These are phyloP conservation scores for Pseudomonodictys pantanalensis DNA, from an alignment of 495 filamentous ascomycete genomes.

Conservation along the genomic window DNA sequence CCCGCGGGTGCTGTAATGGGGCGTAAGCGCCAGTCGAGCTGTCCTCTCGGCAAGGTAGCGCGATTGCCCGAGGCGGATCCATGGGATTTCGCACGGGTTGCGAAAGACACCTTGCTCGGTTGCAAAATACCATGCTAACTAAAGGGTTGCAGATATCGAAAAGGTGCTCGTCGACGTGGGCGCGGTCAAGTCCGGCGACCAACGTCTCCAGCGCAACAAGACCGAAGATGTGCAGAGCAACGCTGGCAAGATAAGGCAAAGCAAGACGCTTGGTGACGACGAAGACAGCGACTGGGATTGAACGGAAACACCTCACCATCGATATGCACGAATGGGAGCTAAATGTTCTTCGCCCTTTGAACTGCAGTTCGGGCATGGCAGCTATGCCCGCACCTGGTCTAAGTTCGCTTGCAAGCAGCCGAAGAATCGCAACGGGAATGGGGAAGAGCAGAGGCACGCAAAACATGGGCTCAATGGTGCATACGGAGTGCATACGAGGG, in stretches of 20 bases:
- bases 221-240: conserved; percentile 54
- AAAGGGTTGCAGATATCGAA: conserved; percentile 62
- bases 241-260: conserved; percentile 48
- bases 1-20: too few species aligned
- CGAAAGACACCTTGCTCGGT: background rate
- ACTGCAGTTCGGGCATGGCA: too few species aligned
- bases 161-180: conserved; percentile 76
- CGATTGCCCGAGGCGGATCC: too few species aligned
- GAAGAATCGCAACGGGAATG: background rate
- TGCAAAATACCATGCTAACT: conserved; percentile 14
- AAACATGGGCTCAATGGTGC: too few species aligned
- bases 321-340: background rate
- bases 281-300: conserved; percentile 44
- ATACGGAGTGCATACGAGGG: too few species aligned
- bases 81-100: too few species aligned
- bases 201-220: conserved; percentile 66
- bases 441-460: too few species aligned
- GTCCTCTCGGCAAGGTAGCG: too few species aligned
- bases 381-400: background rate
- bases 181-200: conserved; percentile 71
- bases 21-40: too few species aligned
- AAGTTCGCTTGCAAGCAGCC: background rate
- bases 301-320: background rate
- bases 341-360: background rate
- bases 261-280: conserved; percentile 22